A percentile compares a stretch with the other conserved stretches of the same genome.
These are phyloP conservation scores for Paracorniculantispora psalliotae DNA, from an alignment of 2,329 filamentous ascomycete species.

Conservation along the genomic window DNA sequence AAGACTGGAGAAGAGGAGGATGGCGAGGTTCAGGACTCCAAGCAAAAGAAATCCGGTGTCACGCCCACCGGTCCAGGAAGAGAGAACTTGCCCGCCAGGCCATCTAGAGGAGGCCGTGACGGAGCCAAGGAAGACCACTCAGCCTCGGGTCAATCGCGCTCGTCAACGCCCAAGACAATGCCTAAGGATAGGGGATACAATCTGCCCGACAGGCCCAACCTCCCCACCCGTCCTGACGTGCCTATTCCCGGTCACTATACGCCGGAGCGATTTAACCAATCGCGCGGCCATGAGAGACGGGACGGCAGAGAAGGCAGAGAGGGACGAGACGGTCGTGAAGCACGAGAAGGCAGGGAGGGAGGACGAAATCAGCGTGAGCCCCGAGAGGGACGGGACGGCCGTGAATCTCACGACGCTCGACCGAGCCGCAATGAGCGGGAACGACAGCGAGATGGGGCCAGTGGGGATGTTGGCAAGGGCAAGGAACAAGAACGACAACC, in stretches of 20 bases:
- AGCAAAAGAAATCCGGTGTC: slow-evolving; percentile 19
- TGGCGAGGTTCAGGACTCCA: slow-evolving; percentile 65
- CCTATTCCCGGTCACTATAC: slow-evolving; percentile 46
- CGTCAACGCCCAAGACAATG: slow-evolving; percentile 23
- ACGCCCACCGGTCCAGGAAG: slow-evolving; percentile 18
- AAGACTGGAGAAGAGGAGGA: slow-evolving; percentile 56
- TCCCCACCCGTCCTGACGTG: slow-evolving; percentile 57
- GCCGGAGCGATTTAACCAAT: slow-evolving; percentile 41
- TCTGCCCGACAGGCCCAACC: slow-evolving; percentile 33
- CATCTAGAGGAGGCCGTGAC: slow-evolving; percentile 24
- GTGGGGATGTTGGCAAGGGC: slow-evolving; percentile 13
- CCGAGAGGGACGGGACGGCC: slow-evolving; percentile 32
- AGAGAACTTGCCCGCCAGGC: slow-evolving; percentile 32
- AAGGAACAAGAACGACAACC: slow-evolving; percentile 27
- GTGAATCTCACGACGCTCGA: slow-evolving; percentile 33
- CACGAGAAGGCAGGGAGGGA: slow-evolving; percentile 27
- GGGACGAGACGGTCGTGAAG: slow-evolving; percentile 19
- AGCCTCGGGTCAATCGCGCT: slow-evolving; percentile 19
- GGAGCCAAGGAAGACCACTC: slow-evolving; percentile 22
- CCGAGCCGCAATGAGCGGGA: slow-evolving; percentile 19
- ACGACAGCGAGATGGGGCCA: slow-evolving; percentile 1
- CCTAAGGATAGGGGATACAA: slow-evolving; percentile 26
- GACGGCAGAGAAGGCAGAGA: slow-evolving; percentile 28
- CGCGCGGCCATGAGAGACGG: slow-evolving; percentile 36
- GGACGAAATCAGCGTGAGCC: slow-evolving; percentile 29